Base-by-base conservation (phyloP, 306 rosid species). In the Citrullus amarus region DNA sequence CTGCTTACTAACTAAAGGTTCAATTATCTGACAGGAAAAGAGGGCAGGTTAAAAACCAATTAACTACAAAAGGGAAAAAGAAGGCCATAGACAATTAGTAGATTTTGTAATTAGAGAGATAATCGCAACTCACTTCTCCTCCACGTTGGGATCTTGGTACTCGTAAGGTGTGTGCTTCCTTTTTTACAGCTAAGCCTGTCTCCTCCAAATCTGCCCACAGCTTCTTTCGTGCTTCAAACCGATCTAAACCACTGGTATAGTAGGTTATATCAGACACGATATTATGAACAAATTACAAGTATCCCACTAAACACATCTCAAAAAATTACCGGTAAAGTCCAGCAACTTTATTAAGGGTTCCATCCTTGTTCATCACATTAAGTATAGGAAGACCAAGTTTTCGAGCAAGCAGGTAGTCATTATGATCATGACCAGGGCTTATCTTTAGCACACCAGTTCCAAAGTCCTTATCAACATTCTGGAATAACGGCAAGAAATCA, bases 81-180 rank as follows among this genome's bases (percentile, higher is more conserved):
- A 22, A 72, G 22, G 38, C 11, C 28, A 25, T 28, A 22, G 60
- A 15, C 22, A 46, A n/a, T 30, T 69, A 44, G 76, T 71, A 25
- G 22, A n/a, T 4, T 30, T 72, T 30, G 60, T 28, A 73, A 16
- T 10, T 13, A 25, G 51, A 74, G 41, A 16, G 22, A 57, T 44
- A 74, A 54, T 38, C 48, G 20, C 65, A 76, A 88, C 90, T 92
- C 84, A 94, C 98, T 86, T 92, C 98, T 83, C 98, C 98, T 66
- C 98, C 98, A 79, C 98, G 98, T 80, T 94, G 98, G 72, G 98
- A 94, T 86, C 98, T 94, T 50, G 98, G 98, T 79, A 94, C 97
- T 61, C 98, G 87, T 78, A 84, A 86, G 41, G 90, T 92, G 86
- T 94, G 98, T 25, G 93, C 88, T 81, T 94, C 93, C 88, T 86